These are phyloP conservation scores for Candida bentonensis DNA, from an alignment of 805 yeast genomes.

Conservation along the genomic window DNA sequence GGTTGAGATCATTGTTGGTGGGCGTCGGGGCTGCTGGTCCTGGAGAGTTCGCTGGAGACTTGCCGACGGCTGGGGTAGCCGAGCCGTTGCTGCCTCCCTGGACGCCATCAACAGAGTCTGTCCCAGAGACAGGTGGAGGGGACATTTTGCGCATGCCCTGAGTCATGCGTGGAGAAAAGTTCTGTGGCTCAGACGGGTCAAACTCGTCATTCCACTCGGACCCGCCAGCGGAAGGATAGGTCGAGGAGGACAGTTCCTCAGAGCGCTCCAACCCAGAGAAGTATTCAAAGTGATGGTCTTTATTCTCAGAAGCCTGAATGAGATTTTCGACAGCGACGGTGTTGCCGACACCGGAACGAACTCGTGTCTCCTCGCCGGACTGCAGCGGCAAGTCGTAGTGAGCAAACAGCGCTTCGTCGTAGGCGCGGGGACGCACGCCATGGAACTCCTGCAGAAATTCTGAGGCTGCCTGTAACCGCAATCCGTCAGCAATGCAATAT, in stretches of 20 bases:
- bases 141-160: background rate
- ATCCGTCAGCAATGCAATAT: conserved; percentile 75
- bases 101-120: background rate
- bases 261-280: conserved; percentile 55
- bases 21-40: background rate
- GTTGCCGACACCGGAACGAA: conserved; percentile 21
- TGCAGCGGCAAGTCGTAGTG: conserved; percentile 78
- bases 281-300: conserved; percentile 86
- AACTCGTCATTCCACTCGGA: conserved; percentile 34
- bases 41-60: background rate
- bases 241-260: conserved; percentile 35
- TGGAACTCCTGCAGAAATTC: conserved; percentile 56
- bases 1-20: conserved; percentile 31
- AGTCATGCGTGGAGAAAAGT: conserved; percentile 36
- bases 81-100: conserved; percentile 5
- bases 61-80: background rate
- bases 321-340: conserved; percentile 22
- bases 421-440: conserved; percentile 71
- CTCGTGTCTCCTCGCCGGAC: conserved; percentile 40
- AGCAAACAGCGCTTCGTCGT: conserved; percentile 87
- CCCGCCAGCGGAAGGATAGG: conserved; percentile 25
- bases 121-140: too few relatives aligned
- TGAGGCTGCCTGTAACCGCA: conserved; percentile 48
- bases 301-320: conserved; percentile 67
- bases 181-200: conserved; percentile 89